Percentiles rank a stretch among this genome's conserved stretches.
phyloP scores from a whole-genome alignment of 352 stramenopile genomes.

The Phytophthora quininea region DNA sequence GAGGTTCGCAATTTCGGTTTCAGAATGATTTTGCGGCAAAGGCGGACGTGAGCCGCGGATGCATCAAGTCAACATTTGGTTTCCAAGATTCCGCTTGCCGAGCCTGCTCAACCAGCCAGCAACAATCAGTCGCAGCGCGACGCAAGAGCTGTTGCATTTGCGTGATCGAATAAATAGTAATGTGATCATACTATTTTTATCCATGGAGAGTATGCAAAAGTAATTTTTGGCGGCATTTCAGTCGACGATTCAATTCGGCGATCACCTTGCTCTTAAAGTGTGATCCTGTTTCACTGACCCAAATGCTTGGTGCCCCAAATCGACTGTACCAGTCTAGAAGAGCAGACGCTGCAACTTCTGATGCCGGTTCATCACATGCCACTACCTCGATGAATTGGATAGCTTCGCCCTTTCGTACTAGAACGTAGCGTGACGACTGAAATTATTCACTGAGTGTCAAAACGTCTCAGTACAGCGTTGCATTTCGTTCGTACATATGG shows the following conservation, averaged over 20 bases:
- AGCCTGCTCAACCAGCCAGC: too few relatives aligned
- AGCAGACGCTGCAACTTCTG: slow-evolving; percentile 8
- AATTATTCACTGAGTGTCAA: slow-evolving; percentile 27
- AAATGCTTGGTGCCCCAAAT: slow-evolving; percentile 18
- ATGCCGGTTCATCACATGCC: slow-evolving; percentile 14
- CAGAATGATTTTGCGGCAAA: too few relatives aligned
- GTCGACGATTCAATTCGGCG: slow-evolving; percentile 5
- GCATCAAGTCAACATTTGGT: too few relatives aligned
- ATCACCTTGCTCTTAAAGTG: slow-evolving; percentile 41
- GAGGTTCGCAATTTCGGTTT: too few relatives aligned
- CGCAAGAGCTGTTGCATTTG: slow-evolving; percentile 1
- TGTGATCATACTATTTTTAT: neutral
- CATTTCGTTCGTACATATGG: neutral
- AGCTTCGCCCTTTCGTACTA: slow-evolving; percentile 33
- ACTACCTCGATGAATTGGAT: slow-evolving; percentile 29
- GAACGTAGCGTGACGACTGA: slow-evolving; percentile 11
- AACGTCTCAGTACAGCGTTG: neutral
- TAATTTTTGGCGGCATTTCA: slow-evolving; percentile 13
- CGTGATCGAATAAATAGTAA: too few relatives aligned
- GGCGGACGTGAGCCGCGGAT: too few relatives aligned
- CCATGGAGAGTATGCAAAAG: slow-evolving; percentile 5
- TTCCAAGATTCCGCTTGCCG: too few relatives aligned
- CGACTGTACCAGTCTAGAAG: slow-evolving; percentile 11
- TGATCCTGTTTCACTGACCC: slow-evolving; percentile 29
- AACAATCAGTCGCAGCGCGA: neutral